These are phyloP conservation scores for Fusarium buxicola DNA, from an alignment of 2,329 filamentous ascomycete species.

Conservation along the genomic window DNA sequence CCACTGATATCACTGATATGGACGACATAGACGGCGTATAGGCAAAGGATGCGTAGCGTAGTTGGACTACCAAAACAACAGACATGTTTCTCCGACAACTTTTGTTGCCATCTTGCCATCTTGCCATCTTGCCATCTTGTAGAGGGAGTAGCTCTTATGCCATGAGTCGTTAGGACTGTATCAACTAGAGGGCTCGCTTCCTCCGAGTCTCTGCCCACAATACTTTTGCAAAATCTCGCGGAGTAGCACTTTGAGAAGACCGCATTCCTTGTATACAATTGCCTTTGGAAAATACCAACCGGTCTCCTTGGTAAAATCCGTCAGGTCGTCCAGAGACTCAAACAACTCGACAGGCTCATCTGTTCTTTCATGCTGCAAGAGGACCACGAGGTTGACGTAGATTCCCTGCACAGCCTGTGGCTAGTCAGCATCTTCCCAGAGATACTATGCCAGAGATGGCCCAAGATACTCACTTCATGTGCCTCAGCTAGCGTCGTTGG, in stretches of 20 bases:
- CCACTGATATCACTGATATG: constrained; percentile 2
- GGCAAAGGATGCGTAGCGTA: not conserved
- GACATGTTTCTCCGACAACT: not conserved
- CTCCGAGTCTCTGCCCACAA: not conserved
- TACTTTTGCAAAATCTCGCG: constrained; percentile 13
- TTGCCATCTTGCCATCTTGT: too few relatives aligned
- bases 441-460: too few relatives aligned
- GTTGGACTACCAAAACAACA: constrained; percentile 10
- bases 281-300: constrained; percentile 17
- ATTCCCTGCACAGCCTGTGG: constrained; percentile 8
- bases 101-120: too few relatives aligned
- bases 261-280: not conserved
- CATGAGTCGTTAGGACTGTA: too few relatives aligned
- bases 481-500: constrained; percentile 20
- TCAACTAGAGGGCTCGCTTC: not conserved
- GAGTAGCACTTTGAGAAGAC: constrained; percentile 24
- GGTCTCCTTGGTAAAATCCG: constrained; percentile 2
- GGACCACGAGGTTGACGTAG: constrained; percentile 30
- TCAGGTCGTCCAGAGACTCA: constrained; percentile 1
- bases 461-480: constrained; percentile 2
- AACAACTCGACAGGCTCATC: constrained; percentile 14
- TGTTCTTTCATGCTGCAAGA: constrained; percentile 10
- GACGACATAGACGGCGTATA: constrained; percentile 36
- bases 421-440: not conserved
- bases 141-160: too few relatives aligned